Conservation (phyloP, 495 filamentous ascomycete genomes). For the Neurospora cerealis region DNA sequence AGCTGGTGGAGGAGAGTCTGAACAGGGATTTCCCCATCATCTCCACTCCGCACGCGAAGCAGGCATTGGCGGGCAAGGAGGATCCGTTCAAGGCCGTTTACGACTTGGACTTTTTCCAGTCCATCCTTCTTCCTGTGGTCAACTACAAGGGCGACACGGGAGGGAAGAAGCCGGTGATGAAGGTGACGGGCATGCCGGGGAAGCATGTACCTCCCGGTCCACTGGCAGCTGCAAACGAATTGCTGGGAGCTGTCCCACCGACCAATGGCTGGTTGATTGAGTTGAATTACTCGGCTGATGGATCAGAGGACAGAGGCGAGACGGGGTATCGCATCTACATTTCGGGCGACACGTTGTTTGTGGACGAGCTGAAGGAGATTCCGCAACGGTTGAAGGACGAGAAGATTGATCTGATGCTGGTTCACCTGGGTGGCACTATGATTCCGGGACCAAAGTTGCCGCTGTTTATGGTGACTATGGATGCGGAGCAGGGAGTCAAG, state of each 20-base stretch:
- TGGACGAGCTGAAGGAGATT: constrained; percentile 53
- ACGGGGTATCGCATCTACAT: constrained; percentile 60
- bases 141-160: constrained; percentile 10
- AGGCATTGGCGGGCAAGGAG: constrained; percentile 33
- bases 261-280: constrained; percentile 68
- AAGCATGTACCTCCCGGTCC: constrained; percentile 52
- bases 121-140: constrained; percentile 38
- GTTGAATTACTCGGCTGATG: constrained; percentile 34
- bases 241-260: constrained; percentile 54
- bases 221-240: constrained; percentile 42
- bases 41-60: constrained; percentile 53
- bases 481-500: constrained; percentile 52
- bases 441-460: constrained; percentile 48
- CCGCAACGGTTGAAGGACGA: constrained; percentile 30
- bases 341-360: constrained; percentile 59
- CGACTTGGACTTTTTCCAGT: constrained; percentile 47
- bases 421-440: constrained; percentile 58
- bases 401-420: constrained; percentile 58
- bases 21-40: constrained; percentile 52
- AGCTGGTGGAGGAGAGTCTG: constrained; percentile 47
- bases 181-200: constrained; percentile 60
- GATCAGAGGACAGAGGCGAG: constrained; percentile 22
- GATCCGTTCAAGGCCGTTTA: constrained; percentile 47
- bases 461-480: constrained; percentile 65
- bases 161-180: constrained; percentile 28